Base-by-base conservation (phyloP, 78 protist genomes). In the Dictyostelium intermedium region DNA sequence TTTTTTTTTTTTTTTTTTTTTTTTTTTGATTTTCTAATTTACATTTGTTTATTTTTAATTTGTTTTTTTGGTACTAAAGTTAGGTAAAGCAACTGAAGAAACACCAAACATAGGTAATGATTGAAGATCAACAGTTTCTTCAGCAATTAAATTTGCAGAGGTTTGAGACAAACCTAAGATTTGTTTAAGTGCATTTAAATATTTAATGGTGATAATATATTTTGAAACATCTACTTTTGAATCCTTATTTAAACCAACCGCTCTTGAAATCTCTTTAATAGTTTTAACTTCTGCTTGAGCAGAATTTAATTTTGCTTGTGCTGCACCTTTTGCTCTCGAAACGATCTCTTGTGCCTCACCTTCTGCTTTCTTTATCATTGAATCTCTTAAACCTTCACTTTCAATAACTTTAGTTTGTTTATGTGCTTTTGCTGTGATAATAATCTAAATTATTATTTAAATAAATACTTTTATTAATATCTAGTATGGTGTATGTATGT, bases 321-420 rank as follows among this genome's bases (percentile, higher is more conserved):
- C 82, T 1, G 23, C 23, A 76, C 82, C 82, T 76, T 41, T 76
- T 20, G 82, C 82, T 16, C 30, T 35, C n/a, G 82, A 76, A n/a
- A 76, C 43, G n/a, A 76, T 76, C 56, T 76, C 82, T 23, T 76
- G 82, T 14, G 82, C 82, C 50, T 76, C 82, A 76, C 82, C 82
- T 10, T 76, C 82, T 13, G 82, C 82, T n/a, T 76, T 76, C 30
- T 76, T 76, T 16, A 76, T 41, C 82, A 76, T 76, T 30, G 45
- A 76, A 41, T 76, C 82, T 43, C 82, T 76, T 32, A 35, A 5
- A 39, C 61, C 82, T 9, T 76, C 82, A n/a, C 61, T 41, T 39
- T 76, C 60, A 76, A 76, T 76, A 5, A 76, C 82, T 76, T 76
- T 76, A 41, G 82, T 76, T 41, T 76, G 82, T 41, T 76, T 76